phyloP scores from a whole-genome alignment of 331 rosid species.

The Malus hybrid region DNA sequence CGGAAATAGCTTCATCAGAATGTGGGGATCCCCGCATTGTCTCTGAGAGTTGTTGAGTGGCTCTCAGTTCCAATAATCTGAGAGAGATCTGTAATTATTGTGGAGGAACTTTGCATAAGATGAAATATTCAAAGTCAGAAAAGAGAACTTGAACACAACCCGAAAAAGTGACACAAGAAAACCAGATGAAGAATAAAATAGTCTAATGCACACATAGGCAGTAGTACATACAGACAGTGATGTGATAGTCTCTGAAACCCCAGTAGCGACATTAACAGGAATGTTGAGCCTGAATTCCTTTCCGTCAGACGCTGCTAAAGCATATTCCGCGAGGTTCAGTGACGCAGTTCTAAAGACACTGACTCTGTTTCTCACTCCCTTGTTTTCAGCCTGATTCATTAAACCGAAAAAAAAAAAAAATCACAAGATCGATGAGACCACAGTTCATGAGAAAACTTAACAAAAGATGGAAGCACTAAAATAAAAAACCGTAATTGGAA shows the following conservation, averaged over 20 bases:
- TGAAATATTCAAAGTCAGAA: not conserved
- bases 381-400: conserved; percentile 55
- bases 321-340: conserved; percentile 79
- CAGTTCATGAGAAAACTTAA: not conserved
- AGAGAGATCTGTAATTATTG: conserved; percentile 57
- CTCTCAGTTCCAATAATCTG: conserved; percentile 71
- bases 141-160: not conserved
- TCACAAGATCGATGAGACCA: not conserved
- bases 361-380: conserved; percentile 29
- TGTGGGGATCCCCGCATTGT: conserved; percentile 49
- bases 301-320: conserved; percentile 42
- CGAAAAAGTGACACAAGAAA: not conserved
- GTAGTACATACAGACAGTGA: conserved; percentile 25
- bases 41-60: conserved; percentile 54
- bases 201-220: not conserved
- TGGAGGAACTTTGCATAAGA: not conserved
- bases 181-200: not conserved
- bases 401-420: not conserved
- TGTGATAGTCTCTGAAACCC: not conserved
- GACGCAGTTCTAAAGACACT: conserved; percentile 54
- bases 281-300: conserved; percentile 62
- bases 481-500: too few species aligned
- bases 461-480: not conserved
- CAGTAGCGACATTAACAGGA: conserved; percentile 25
- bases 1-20: conserved; percentile 38